Conservation (phyloP, 2,329 filamentous ascomycete genomes). For the Ophiostoma piceae region DNA sequence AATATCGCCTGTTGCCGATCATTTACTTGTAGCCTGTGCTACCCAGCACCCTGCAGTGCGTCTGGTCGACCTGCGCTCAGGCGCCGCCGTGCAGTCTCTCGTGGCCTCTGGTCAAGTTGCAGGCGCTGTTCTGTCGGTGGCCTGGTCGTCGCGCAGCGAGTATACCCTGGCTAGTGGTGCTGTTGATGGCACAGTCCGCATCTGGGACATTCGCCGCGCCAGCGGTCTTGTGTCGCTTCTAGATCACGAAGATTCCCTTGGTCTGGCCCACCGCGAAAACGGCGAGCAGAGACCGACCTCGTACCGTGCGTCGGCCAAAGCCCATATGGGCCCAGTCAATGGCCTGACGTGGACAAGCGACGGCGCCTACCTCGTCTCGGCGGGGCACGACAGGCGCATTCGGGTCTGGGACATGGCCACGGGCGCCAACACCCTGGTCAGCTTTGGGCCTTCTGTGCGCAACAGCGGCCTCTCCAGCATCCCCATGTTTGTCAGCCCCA, state of each 20-base stretch:
- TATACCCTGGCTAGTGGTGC: slow-evolving; percentile 78
- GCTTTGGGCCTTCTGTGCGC: slow-evolving; percentile 76
- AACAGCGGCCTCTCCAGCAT: slow-evolving; percentile 62
- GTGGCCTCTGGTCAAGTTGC: slow-evolving; percentile 54
- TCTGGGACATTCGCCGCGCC: slow-evolving; percentile 83
- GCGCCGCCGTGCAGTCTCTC: slow-evolving; percentile 66
- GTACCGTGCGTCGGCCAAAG: slow-evolving; percentile 49
- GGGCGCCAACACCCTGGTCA: slow-evolving; percentile 80
- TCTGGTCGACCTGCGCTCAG: slow-evolving; percentile 79
- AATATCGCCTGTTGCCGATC: slow-evolving; percentile 64
- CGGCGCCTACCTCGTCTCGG: slow-evolving; percentile 68
- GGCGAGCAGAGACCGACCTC: neutral
- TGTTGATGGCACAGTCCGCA: slow-evolving; percentile 73
- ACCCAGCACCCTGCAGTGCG: slow-evolving; percentile 81
- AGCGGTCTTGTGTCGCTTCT: slow-evolving; percentile 70
- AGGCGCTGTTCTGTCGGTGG: slow-evolving; percentile 61
- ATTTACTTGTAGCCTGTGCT: slow-evolving; percentile 79
- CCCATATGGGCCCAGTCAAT: slow-evolving; percentile 79
- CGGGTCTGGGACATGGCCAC: slow-evolving; percentile 79
- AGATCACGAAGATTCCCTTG: slow-evolving; percentile 77
- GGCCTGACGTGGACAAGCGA: slow-evolving; percentile 79
- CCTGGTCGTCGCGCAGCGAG: slow-evolving; percentile 78
- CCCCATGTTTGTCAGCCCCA: slow-evolving; percentile 59
- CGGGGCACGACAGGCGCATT: slow-evolving; percentile 77
- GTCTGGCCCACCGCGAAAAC: slow-evolving; percentile 33